Evolutionary conservation across 2,329 filamentous ascomycete genomes (phyloP).

Genomic region (Fusarium ramigenum): DNA sequence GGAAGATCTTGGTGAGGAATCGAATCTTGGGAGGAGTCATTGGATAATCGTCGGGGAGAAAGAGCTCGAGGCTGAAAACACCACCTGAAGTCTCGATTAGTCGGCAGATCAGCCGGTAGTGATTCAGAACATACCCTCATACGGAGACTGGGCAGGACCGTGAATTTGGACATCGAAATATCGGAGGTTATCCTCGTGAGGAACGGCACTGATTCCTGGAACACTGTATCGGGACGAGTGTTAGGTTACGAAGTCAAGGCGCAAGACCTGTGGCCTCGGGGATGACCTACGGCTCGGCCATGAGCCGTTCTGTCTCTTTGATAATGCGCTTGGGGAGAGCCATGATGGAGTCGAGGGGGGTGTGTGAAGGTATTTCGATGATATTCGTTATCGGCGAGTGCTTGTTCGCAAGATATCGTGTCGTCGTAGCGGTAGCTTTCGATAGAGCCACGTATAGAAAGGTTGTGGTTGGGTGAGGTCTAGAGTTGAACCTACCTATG

Average conservation of each 20-base stretch:
- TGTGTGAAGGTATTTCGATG: background rate
- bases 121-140: constrained; percentile 74
- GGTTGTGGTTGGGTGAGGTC: constrained; percentile 19
- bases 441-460: constrained; percentile 3
- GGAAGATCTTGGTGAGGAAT: constrained; percentile 98
- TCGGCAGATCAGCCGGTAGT: background rate
- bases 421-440: constrained; percentile 1
- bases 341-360: constrained; percentile 55
- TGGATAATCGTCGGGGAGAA: constrained; percentile 97
- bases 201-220: constrained; percentile 92
- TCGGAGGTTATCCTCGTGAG: constrained; percentile 95
- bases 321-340: constrained; percentile 95
- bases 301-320: constrained; percentile 97
- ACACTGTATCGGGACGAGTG: constrained; percentile 66
- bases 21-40: constrained; percentile 99
- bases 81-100: constrained; percentile 61
- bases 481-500: background rate
- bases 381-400: background rate
- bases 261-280: constrained; percentile 1
- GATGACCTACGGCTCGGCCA: constrained; percentile 86
- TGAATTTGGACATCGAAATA: constrained; percentile 99
- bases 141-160: constrained; percentile 90
- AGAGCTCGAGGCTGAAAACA: constrained; percentile 95
- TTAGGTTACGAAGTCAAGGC: constrained; percentile 32
- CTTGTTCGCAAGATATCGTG: background rate